Percentiles rank a stretch among this genome's conserved stretches.
Evolutionary conservation across 345 rosid genomes (phyloP).

Genomic region (Gossypium herbaceum): DNA sequence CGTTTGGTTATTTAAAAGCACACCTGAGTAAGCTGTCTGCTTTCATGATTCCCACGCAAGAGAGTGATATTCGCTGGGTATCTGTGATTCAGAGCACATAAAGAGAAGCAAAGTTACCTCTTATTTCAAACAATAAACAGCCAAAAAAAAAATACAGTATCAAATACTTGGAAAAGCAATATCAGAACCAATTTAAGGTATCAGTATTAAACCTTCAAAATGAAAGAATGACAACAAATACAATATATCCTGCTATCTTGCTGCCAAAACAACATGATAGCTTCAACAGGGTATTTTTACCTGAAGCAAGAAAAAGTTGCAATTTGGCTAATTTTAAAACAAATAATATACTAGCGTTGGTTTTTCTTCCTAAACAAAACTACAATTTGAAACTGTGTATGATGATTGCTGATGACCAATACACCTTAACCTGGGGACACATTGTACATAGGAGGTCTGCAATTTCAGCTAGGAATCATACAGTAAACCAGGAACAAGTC

Average conservation of each 20-base stretch:
- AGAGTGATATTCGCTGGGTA: constrained; percentile 97
- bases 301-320: neutral
- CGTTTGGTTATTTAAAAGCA: constrained; percentile 7
- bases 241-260: neutral
- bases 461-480: neutral
- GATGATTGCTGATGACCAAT: neutral
- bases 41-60: constrained; percentile 98
- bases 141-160: neutral
- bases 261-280: neutral
- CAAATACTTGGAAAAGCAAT: neutral
- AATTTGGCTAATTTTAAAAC: neutral
- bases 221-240: neutral
- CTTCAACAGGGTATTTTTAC: neutral
- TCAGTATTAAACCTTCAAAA: neutral
- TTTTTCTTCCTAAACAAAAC: neutral
- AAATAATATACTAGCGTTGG: neutral
- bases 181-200: neutral
- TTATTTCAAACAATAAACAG: neutral
- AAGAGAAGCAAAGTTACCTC: constrained; percentile 8
- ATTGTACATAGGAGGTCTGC: neutral
- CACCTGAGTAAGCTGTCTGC: constrained; percentile 99
- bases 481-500: neutral
- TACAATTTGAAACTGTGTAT: neutral
- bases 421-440: neutral
- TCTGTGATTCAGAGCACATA: constrained; percentile 38